A percentile compares a stretch with the other conserved stretches of the same genome.
Conservation (phyloP, 176 grass and related monocot species). For the Rhynchospora pubera region DNA sequence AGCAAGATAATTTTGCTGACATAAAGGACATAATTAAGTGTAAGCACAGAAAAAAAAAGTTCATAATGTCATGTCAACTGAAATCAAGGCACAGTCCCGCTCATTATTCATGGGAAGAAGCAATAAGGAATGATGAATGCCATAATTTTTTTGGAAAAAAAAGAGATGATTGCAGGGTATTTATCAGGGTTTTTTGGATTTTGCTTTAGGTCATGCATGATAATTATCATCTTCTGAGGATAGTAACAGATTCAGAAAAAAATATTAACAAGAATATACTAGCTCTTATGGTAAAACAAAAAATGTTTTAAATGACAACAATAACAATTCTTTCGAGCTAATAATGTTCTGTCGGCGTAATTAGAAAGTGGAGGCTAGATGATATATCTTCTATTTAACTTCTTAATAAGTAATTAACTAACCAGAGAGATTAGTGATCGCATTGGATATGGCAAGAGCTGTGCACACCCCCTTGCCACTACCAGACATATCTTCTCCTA, state of each 20-base stretch:
- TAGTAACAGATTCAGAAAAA: neutral
- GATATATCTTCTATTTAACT: neutral
- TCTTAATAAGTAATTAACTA: neutral
- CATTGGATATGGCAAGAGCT: slow-evolving; percentile 94
- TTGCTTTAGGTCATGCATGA: neutral
- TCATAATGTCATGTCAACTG: neutral
- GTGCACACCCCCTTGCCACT: slow-evolving; percentile 97
- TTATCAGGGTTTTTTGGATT: neutral
- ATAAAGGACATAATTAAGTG: neutral
- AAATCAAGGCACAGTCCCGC: neutral
- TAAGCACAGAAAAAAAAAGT: neutral
- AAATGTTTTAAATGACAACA: neutral
- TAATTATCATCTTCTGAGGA: neutral
- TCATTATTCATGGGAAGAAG: neutral
- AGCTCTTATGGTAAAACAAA: neutral
- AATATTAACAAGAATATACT: neutral
- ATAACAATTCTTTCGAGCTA: neutral
- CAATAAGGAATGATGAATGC: neutral
- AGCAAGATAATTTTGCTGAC: neutral
- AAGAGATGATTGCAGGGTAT: neutral
- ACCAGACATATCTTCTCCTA: slow-evolving; percentile 99
- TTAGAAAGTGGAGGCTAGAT: neutral
- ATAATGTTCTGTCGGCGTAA: neutral
- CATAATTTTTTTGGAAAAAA: neutral
- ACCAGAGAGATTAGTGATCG: slow-evolving; percentile 99